Base-by-base conservation (phyloP, 2,329 filamentous ascomycete genomes). In the Cladosporium sp. region DNA sequence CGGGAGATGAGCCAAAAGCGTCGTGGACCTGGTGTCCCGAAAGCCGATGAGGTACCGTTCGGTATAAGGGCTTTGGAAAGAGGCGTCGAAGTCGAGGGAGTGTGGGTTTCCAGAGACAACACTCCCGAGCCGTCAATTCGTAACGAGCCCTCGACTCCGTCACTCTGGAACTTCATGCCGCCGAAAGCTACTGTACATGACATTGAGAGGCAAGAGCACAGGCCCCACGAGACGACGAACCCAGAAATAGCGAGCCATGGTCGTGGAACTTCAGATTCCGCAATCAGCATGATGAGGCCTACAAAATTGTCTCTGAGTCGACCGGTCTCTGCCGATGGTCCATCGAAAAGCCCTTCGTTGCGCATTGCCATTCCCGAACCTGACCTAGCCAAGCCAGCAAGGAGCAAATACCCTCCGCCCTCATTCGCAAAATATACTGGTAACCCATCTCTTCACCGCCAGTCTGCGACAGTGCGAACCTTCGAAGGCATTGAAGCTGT, bases 21-120 rank as follows among this genome's bases (percentile, higher is more conserved):
- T 32, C 55, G 56, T 15, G 70, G 62, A 65, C 68, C 52, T 57
- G 57, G 57, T 13, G 48, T 58, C 69, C 70, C 84, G 77, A 61
- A 84, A 78, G 66, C 78, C 48, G 78, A 83, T 51, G 86, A 90
- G 9, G 83, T 95, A 35, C 91, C 91, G 0, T 97, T 97, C 67
- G 92, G 93, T 19, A 84, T 94, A 54, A 85, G 89, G 64, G 92
- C 92, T 6, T 83, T 97, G 47, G 87, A 96, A 70, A 88, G 83
- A 64, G 91, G 91, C 5, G 79, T 95, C 42, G 83, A 93, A 69
- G 83, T 96, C 7, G 90, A 96, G 62, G 92, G 91, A 3, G 91
- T 97, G 51, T 80, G 77, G 76, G 77, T 78, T 36, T 80, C 77
- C 15, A 67, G 71, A 57, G 69, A 65, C 48, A 79, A 78, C 64